Conservation (phyloP, 768 basidiomycete genomes). For the Cystofilobasidium bisporidii region DNA sequence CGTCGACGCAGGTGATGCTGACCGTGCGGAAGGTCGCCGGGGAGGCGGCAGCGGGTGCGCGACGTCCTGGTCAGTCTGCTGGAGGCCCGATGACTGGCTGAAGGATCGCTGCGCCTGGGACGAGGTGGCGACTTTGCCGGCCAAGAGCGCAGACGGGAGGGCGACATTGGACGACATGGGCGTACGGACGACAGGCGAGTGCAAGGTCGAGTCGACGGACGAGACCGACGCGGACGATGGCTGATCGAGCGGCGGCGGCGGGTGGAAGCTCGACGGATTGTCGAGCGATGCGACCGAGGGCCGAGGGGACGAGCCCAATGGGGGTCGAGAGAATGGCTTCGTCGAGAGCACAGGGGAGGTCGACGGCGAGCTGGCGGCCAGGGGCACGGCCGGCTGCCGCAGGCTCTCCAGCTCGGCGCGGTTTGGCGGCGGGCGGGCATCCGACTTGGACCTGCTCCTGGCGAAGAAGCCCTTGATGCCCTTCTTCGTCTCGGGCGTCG, state of each 20-base stretch:
- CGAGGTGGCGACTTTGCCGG: neutral
- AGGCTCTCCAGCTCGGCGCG: neutral
- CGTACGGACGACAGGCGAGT: neutral
- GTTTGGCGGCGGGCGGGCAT: neutral
- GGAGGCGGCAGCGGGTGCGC: neutral
- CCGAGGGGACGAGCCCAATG: neutral
- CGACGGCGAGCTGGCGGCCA: neutral
- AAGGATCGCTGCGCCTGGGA: too few relatives aligned
- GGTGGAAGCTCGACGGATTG: neutral
- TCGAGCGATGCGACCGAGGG: neutral
- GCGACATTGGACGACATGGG: neutral
- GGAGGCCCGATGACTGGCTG: too few relatives aligned
- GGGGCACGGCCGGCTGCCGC: neutral
- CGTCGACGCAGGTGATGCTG: neutral
- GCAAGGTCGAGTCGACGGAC: neutral
- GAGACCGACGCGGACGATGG: neutral
- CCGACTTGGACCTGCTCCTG: neutral
- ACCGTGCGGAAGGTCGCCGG: neutral
- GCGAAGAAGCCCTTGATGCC: conserved; percentile 3
- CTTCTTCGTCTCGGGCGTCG: neutral
- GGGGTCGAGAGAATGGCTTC: neutral
- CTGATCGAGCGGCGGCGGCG: neutral
- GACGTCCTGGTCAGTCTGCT: neutral
- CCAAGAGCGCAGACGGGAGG: neutral
- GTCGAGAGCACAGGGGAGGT: neutral